phyloP scores from a whole-genome alignment of 2,329 filamentous ascomycete genomes.

The Diplodia intermedia region DNA sequence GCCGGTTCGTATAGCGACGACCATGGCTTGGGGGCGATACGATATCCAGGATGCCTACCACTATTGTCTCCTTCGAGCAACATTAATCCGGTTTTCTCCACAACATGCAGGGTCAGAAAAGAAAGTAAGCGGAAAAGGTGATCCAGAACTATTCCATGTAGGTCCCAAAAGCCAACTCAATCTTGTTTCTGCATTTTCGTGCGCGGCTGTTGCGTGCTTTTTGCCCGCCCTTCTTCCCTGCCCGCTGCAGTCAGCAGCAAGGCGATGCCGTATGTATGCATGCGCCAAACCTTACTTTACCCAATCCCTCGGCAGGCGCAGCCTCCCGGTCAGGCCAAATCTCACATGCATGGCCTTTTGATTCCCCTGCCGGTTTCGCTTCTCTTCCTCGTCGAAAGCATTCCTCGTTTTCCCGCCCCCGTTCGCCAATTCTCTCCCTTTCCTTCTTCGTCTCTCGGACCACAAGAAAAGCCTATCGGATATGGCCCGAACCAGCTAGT shows the following conservation, averaged over 20 bases:
- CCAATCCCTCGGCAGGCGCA: slow-evolving; percentile 6
- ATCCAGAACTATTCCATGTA: background rate
- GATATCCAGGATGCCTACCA: too few species aligned
- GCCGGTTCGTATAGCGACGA: too few species aligned
- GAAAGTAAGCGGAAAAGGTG: background rate
- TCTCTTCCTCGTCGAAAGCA: background rate
- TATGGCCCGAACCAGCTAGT: background rate
- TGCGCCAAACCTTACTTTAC: background rate
- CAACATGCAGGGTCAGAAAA: background rate
- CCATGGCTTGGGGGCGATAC: too few species aligned
- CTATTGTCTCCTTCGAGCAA: too few species aligned
- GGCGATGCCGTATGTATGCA: background rate
- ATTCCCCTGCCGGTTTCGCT: background rate
- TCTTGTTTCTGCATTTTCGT: slow-evolving; percentile 12
- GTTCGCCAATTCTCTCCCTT: background rate
- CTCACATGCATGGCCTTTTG: slow-evolving; percentile 6
- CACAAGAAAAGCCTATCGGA: background rate
- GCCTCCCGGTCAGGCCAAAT: background rate
- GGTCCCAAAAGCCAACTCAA: background rate
- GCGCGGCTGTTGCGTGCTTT: background rate
- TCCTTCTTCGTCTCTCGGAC: background rate
- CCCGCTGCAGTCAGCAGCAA: background rate
- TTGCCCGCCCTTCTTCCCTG: background rate
- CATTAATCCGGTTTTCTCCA: too few species aligned
- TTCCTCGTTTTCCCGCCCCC: background rate